Percentiles rank a stretch among this genome's conserved stretches.
These are phyloP conservation scores for Mycosphaerelloides madeirae DNA, from an alignment of 2,329 filamentous ascomycete species.

Conservation along the genomic window DNA sequence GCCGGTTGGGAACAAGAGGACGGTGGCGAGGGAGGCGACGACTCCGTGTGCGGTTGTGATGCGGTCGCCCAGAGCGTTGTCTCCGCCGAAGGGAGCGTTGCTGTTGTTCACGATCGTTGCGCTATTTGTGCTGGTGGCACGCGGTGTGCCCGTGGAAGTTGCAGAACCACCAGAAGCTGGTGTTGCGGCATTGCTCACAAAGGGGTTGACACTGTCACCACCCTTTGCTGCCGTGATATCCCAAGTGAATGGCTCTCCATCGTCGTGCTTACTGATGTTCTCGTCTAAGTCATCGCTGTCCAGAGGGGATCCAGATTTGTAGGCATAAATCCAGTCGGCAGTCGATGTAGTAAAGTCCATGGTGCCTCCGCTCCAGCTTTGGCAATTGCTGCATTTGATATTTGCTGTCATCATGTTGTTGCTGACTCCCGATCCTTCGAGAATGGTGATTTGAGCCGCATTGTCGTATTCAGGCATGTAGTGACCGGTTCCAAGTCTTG, in stretches of 20 bases:
- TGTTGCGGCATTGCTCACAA: slow-evolving; percentile 25
- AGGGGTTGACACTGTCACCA: slow-evolving; percentile 44
- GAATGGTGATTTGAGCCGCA: slow-evolving; percentile 43
- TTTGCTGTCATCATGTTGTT: slow-evolving; percentile 54
- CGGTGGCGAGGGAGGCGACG: slow-evolving; percentile 42
- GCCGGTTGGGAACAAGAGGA: slow-evolving; percentile 43
- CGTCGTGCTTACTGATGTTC: slow-evolving; percentile 44
- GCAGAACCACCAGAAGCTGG: not conserved
- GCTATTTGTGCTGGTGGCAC: slow-evolving; percentile 1
- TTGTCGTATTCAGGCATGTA: slow-evolving; percentile 40
- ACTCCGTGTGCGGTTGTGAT: slow-evolving; percentile 40
- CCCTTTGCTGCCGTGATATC: slow-evolving; percentile 48
- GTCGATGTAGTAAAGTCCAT: slow-evolving; percentile 45
- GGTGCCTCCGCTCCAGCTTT: slow-evolving; percentile 48
- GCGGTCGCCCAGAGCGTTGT: slow-evolving; percentile 24
- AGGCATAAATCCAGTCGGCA: slow-evolving; percentile 50
- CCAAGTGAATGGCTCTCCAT: slow-evolving; percentile 41
- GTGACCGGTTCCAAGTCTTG: slow-evolving; percentile 45
- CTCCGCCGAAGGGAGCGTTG: slow-evolving; percentile 15
- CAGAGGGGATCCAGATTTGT: slow-evolving; percentile 43
- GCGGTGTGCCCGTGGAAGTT: not conserved
- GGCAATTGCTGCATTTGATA: slow-evolving; percentile 51
- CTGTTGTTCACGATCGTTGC: slow-evolving; percentile 10
- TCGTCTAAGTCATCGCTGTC: slow-evolving; percentile 43
- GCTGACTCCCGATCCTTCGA: slow-evolving; percentile 51